Conservation (phyloP, 2,329 filamentous ascomycete genomes). For the Nothophaeocryptopus gaeumannii region DNA sequence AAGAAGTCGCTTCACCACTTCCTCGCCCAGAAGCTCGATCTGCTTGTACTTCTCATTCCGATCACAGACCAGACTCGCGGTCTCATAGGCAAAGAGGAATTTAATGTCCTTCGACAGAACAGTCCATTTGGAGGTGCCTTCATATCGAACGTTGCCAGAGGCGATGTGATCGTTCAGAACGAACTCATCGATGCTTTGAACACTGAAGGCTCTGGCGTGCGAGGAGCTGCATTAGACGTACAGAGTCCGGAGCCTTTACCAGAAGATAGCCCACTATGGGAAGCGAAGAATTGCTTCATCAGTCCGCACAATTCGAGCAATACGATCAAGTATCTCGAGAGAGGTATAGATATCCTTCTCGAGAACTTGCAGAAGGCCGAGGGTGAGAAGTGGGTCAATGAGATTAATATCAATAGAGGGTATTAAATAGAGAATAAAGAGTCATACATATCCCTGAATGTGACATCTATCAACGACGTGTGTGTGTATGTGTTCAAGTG, state of each 20-base stretch:
- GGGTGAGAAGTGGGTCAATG: no score
- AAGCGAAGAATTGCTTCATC: constrained; percentile 24
- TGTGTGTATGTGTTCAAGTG: no score
- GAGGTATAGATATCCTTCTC: no score
- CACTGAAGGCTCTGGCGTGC: constrained; percentile 45
- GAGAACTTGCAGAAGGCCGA: no score
- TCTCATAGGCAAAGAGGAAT: constrained; percentile 52
- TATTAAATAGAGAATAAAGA: no score
- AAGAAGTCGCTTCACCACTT: constrained; percentile 53
- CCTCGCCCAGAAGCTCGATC: constrained; percentile 53
- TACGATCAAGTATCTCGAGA: no score
- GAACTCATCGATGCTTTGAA: constrained; percentile 62
- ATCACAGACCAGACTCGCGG: constrained; percentile 52
- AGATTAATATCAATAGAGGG: no score
- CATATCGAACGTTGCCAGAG: constrained; percentile 67
- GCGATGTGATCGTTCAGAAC: constrained; percentile 57
- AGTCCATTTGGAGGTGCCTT: constrained; percentile 39
- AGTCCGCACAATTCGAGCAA: no score
- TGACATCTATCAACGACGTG: no score
- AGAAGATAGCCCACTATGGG: constrained; percentile 64
- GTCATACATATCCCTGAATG: no score
- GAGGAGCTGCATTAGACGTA: constrained; percentile 70
- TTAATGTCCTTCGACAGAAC: constrained; percentile 34
- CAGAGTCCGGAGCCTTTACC: constrained; percentile 74
- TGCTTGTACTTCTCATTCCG: constrained; percentile 54